Conservation (phyloP, 2,329 filamentous ascomycete genomes). For the Botrytis porri region DNA sequence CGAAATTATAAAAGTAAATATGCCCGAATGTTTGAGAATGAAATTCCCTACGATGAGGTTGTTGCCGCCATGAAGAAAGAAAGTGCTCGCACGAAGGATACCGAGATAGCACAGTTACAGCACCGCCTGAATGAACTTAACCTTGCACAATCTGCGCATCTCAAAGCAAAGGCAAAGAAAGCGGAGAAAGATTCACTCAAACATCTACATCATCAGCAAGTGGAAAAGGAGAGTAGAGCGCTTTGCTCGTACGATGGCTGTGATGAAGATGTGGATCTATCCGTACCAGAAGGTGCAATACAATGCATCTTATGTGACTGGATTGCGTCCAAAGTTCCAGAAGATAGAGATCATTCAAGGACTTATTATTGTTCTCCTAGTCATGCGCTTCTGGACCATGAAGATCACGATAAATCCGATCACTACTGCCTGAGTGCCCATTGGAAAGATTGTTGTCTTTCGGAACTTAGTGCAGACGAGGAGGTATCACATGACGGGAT, state of each 20-base stretch:
- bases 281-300: constrained; percentile 24
- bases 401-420: background rate
- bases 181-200: constrained; percentile 28
- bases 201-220: constrained; percentile 24
- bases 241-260: constrained; percentile 30
- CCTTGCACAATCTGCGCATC: constrained; percentile 35
- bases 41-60: constrained; percentile 31
- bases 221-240: constrained; percentile 19
- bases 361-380: constrained; percentile 33
- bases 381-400: constrained; percentile 26
- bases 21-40: constrained; percentile 32
- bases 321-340: constrained; percentile 27
- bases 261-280: constrained; percentile 29
- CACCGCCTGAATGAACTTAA: constrained; percentile 30
- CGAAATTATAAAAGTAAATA: constrained; percentile 37
- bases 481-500: background rate
- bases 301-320: constrained; percentile 37
- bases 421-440: constrained; percentile 11
- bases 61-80: constrained; percentile 33
- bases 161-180: constrained; percentile 34
- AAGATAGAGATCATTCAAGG: constrained; percentile 23
- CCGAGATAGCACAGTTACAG: constrained; percentile 25
- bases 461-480: background rate
- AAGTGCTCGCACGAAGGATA: constrained; percentile 24
- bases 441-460: constrained; percentile 10